A percentile compares a stretch with the other conserved stretches of the same genome.
phyloP scores from a whole-genome alignment of 208 protist species.

The Wallacemonas rigidus region DNA sequence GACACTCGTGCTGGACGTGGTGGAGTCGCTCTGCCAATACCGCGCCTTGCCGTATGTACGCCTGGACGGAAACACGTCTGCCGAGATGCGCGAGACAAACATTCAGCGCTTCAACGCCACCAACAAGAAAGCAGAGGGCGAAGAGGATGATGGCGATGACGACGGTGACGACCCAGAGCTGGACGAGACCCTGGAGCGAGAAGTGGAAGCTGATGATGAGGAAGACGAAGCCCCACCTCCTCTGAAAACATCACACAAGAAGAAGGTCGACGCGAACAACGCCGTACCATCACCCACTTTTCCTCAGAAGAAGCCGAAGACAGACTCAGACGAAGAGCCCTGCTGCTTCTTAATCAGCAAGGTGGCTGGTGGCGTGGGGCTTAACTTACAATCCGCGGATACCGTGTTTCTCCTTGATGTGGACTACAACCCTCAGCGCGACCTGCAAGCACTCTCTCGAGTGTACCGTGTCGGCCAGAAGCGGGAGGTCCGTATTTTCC shows the following conservation, averaged over 20 bases:
- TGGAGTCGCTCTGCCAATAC: conserved; percentile 65
- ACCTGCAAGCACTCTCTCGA: conserved; percentile 95
- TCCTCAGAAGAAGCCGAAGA: background rate
- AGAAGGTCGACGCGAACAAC: background rate
- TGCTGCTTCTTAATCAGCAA: conserved; percentile 95
- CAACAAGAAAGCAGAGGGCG: background rate
- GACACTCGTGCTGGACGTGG: conserved; percentile 77
- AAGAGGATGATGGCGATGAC: background rate
- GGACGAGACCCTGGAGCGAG: background rate
- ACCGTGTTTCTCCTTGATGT: conserved; percentile 96
- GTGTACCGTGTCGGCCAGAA: conserved; percentile 97
- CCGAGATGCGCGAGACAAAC: conserved; percentile 59
- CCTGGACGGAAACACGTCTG: conserved; percentile 65
- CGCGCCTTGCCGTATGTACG: conserved; percentile 55
- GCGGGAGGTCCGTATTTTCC: conserved; percentile 92
- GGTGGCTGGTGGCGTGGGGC: conserved; percentile 94
- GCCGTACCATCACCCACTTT: background rate
- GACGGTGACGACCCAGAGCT: background rate
- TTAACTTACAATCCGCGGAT: conserved; percentile 96
- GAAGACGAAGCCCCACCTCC: background rate
- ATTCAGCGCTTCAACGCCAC: conserved; percentile 85
- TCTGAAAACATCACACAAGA: background rate
- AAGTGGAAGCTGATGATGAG: background rate
- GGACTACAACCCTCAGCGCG: conserved; percentile 96
- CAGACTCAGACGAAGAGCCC: conserved; percentile 7